Percentiles rank a stretch among this genome's conserved stretches.
Evolutionary conservation across 2,329 filamentous ascomycete species (phyloP).

Genomic region (Aspergillus latus): DNA sequence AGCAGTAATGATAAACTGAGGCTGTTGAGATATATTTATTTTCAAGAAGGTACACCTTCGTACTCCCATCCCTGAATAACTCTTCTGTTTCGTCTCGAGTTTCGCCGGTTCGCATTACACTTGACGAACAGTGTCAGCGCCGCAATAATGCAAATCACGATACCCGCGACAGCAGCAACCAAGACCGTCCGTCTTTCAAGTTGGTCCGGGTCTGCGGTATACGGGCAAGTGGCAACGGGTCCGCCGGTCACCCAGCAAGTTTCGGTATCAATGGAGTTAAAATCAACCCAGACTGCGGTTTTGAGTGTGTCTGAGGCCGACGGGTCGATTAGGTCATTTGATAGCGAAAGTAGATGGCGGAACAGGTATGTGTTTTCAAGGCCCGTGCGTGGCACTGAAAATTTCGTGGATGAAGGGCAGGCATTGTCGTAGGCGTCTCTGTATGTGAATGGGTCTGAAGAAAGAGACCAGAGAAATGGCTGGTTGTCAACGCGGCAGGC

Average conservation of each 20-base stretch:
- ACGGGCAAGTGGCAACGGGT: slow-evolving; percentile 59
- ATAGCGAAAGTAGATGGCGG: slow-evolving; percentile 37
- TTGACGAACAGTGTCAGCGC: slow-evolving; percentile 64
- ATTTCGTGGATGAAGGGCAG: slow-evolving; percentile 53
- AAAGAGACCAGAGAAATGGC: slow-evolving; percentile 62
- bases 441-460: slow-evolving; percentile 45
- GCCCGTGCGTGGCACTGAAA: slow-evolving; percentile 60
- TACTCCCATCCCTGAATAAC: slow-evolving; percentile 62
- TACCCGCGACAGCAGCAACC: slow-evolving; percentile 61
- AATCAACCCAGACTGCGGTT: slow-evolving; percentile 56
- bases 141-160: slow-evolving; percentile 63
- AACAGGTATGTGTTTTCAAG: slow-evolving; percentile 64
- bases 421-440: slow-evolving; percentile 41
- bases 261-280: slow-evolving; percentile 58
- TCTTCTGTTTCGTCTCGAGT: slow-evolving; percentile 52
- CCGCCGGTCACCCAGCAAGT: slow-evolving; percentile 63
- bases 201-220: slow-evolving; percentile 46
- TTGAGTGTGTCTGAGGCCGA: slow-evolving; percentile 27
- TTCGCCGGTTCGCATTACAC: slow-evolving; percentile 61
- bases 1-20: not conserved
- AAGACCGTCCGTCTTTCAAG: slow-evolving; percentile 52
- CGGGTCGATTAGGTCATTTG: slow-evolving; percentile 27
- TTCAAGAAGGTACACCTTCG: slow-evolving; percentile 62
- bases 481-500: slow-evolving; percentile 56
- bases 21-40: not conserved